Conservation (phyloP, 192 early-diverging fungal genomes). For the Coemansia sp. region DNA sequence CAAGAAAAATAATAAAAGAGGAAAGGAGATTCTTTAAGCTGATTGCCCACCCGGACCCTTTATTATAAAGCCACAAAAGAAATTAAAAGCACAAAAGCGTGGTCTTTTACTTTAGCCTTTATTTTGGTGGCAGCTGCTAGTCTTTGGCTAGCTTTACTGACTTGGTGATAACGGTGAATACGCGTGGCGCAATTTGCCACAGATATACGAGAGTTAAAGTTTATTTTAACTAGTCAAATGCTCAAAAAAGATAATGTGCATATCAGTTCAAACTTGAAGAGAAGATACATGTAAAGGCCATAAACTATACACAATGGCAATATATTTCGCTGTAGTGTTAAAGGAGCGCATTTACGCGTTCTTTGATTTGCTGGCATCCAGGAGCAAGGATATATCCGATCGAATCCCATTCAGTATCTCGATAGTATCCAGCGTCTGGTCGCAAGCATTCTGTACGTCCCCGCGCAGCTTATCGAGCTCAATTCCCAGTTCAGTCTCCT, state of each 20-base stretch:
- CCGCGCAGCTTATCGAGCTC: slow-evolving; percentile 17
- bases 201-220: not conserved
- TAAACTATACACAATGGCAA: too few relatives aligned
- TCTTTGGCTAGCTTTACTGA: not conserved
- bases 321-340: too few relatives aligned
- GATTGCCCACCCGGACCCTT: not conserved
- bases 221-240: not conserved
- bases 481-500: not conserved
- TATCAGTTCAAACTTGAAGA: too few relatives aligned
- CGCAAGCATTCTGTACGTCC: slow-evolving; percentile 10
- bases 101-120: not conserved
- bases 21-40: not conserved
- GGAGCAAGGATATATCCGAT: slow-evolving; percentile 2
- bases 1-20: not conserved
- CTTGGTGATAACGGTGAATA: not conserved
- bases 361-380: not conserved
- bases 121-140: not conserved
- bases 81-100: not conserved
- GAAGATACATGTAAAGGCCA: not conserved
- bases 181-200: not conserved
- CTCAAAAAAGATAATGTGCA: not conserved
- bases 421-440: slow-evolving; percentile 5
- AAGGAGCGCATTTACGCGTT: not conserved
- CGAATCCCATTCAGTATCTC: slow-evolving; percentile 10
- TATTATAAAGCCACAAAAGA: slow-evolving; percentile 2